phyloP scores from a whole-genome alignment of 805 yeast genomes.

The Kodamaea restingae region DNA sequence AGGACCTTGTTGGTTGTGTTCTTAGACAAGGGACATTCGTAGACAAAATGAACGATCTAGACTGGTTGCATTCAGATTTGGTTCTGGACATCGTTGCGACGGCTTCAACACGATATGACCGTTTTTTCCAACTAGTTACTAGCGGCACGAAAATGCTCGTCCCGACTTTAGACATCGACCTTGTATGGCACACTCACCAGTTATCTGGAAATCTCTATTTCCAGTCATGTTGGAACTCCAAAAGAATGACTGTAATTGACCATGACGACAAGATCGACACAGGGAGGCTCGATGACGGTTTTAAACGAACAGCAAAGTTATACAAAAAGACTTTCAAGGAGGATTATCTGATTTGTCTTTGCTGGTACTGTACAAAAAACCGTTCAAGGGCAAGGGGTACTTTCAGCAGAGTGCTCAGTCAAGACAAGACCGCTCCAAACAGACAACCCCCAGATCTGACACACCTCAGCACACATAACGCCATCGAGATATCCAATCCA shows the following conservation, averaged over 20 bases:
- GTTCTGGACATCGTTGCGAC: constrained; percentile 12
- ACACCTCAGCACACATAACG: constrained; percentile 8
- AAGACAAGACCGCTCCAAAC: neutral
- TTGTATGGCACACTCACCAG: constrained; percentile 29
- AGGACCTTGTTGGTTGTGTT: constrained; percentile 24
- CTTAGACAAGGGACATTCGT: constrained; percentile 20
- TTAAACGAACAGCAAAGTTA: constrained; percentile 14
- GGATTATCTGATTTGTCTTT: constrained; percentile 22
- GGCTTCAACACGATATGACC: constrained; percentile 15
- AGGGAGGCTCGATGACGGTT: constrained; percentile 9
- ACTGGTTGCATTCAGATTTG: constrained; percentile 16
- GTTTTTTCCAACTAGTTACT: constrained; percentile 13
- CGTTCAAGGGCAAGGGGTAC: constrained; percentile 11
- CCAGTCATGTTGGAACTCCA: constrained; percentile 12
- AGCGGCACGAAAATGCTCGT: constrained; percentile 10
- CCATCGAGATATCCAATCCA: neutral
- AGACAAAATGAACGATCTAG: constrained; percentile 17
- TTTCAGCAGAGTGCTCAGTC: constrained; percentile 15
- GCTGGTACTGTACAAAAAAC: constrained; percentile 15
- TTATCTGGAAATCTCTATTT: constrained; percentile 16
- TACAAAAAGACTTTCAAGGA: constrained; percentile 14
- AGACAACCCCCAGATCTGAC: constrained; percentile 2
- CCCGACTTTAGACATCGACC: constrained; percentile 27
- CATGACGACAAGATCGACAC: constrained; percentile 7
- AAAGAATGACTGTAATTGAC: constrained; percentile 11